Base-by-base conservation (phyloP, 768 basidiomycete species). In the Rhodotorula diobovata region DNA sequence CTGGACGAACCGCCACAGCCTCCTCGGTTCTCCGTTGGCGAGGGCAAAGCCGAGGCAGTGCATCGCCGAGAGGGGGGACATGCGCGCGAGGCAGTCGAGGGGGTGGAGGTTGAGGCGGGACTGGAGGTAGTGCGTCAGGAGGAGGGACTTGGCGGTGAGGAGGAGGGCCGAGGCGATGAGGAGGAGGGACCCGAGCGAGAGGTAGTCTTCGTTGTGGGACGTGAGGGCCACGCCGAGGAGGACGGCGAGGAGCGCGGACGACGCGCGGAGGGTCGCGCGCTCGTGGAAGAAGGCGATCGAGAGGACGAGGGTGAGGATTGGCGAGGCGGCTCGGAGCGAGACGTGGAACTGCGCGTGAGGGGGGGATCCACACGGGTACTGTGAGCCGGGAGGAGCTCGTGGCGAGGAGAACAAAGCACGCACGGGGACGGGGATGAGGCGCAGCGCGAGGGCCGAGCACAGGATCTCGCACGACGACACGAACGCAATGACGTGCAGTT, bases 211-310 rank as follows among this genome's bases (percentile, higher is more conserved):
- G 61, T 61, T 60, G 63, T 68, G 66, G 0, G 73, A 68, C 21
- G 73, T 71, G 60, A 74, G 55, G 39, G 59, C 41, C 15, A 64
- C 67, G 39, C 73, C 73, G 69, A 74, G 73, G 41, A 68, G 45
- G 66, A 74, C 51, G 41, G 66, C 60, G 50, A 71, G 63, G n/a
- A 74, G 70, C 16, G 68, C 61, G 9, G 69, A 60, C 41, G 69
- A 28, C 9, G 73, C 62, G 2, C 55, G 66, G 2, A 74, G 35
- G 23, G 73, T 71, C 11, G 73, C 61, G 1, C 16, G 18, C 9
- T 53, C 35, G 41, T 32, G 20, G 60, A 74, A 71, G 63, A 74
- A 70, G 34, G 62, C 23, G 43, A 74, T 46, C 4, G 69, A 71
- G 43, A 68, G 60, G 63, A 63, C 35, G 35, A 74, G 70, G 30